Evolutionary conservation across 805 yeast genomes (phyloP).

Genomic region (Zygosaccharomyces lentus): DNA sequence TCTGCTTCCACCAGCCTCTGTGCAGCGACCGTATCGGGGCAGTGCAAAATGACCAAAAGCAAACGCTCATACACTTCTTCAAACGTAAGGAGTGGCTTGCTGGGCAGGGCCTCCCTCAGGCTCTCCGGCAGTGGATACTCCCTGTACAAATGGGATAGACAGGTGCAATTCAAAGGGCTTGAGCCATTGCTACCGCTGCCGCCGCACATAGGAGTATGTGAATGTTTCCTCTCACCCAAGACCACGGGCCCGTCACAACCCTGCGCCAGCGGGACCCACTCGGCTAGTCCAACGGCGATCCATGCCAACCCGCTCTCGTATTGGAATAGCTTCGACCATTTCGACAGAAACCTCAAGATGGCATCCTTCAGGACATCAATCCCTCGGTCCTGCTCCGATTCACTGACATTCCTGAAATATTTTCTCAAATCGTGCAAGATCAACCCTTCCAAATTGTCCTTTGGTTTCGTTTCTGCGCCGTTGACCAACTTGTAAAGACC

Average conservation of each 20-base stretch:
- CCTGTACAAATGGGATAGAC: slow-evolving; percentile 21
- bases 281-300: slow-evolving; percentile 84
- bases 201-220: slow-evolving; percentile 6
- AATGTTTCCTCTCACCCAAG: slow-evolving; percentile 26
- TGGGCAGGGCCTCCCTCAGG: slow-evolving; percentile 21
- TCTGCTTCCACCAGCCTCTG: slow-evolving; percentile 17
- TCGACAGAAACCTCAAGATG: slow-evolving; percentile 56
- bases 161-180: slow-evolving; percentile 5
- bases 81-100: slow-evolving; percentile 44
- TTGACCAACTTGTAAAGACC: slow-evolving; percentile 14
- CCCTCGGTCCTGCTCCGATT: slow-evolving; percentile 25
- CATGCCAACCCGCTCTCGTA: slow-evolving; percentile 82
- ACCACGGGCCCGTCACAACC: slow-evolving; percentile 23
- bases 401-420: slow-evolving; percentile 40
- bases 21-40: slow-evolving; percentile 48
- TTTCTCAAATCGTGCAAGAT: slow-evolving; percentile 57
- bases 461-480: slow-evolving; percentile 11
- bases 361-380: slow-evolving; percentile 55
- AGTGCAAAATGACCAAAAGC: slow-evolving; percentile 68
- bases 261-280: slow-evolving; percentile 68
- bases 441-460: slow-evolving; percentile 29
- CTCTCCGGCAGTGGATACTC: slow-evolving; percentile 31
- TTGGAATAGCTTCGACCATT: slow-evolving; percentile 74
- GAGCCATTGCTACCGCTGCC: slow-evolving; percentile 2
- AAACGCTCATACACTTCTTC: slow-evolving; percentile 71